Base-by-base conservation (phyloP, 768 basidiomycete species). In the Pleurotus pulmonarius region DNA sequence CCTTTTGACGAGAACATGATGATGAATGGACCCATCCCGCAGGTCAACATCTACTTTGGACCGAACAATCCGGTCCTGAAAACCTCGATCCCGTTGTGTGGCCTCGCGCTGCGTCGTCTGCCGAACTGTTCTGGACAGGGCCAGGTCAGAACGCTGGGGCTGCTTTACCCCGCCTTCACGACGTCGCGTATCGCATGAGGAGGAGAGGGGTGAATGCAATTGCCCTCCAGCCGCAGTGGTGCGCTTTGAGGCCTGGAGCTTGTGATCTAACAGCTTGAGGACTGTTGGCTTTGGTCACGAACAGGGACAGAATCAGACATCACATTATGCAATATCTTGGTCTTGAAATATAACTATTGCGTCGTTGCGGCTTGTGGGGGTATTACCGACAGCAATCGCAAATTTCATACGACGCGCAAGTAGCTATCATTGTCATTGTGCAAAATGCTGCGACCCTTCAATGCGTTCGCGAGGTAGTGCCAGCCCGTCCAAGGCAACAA, bases 81-180 rank as follows among this genome's bases (percentile, higher is more conserved):
- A 91, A 86, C 62, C 67, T 91, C 24, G 89, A 92, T 61, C 63
- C 81, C 2, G 83, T 83, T 47, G 75, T 79, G 1, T 92, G 90
- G 90, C 90, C 88, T 11, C 78, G 87, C 49, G 85, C 86, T 12
- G 86, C 85, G 0, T 79, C 82, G 0, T 81, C 83, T 11, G 88
- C 88, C 0, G 90, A 92, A 73, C 65, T 90, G 13, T 91, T 89
- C 68, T 92, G 90, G 89, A 83, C 80, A 1, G 88, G 88, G 3
- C 65, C 73, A 12, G 74, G 58, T 8, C 69, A 73, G 20, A 71
- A 77, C 55, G 71, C 76, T 7, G 68, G 56, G 0, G 66, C 74
- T 16, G 88, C 87, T 3, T 68, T 88, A 6, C 79, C 84, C 26
- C 78, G 90, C 1, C 68, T 92, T 58, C 85, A 90, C 62, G 87